Evolutionary conservation across 306 rosid genomes (phyloP).

Genomic region (Lathyrus sativus): DNA sequence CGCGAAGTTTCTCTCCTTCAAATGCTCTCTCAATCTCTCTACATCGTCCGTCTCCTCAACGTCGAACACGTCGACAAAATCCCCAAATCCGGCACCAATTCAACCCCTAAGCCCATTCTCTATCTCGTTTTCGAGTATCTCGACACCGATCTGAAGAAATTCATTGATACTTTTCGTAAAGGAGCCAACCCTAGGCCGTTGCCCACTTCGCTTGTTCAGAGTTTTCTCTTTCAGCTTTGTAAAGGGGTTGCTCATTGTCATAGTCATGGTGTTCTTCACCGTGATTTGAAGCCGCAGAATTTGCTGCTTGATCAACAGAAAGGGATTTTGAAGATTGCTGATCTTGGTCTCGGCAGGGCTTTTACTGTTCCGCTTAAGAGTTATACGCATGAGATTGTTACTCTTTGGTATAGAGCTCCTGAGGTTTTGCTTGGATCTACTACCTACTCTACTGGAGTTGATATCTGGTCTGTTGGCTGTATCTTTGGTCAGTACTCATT

Average conservation of each 20-base stretch:
- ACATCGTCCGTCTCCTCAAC: slow-evolving; percentile 79
- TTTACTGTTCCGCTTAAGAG: slow-evolving; percentile 95
- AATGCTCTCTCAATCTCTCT: slow-evolving; percentile 87
- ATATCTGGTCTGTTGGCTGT: slow-evolving; percentile 98
- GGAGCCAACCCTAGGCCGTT: slow-evolving; percentile 62
- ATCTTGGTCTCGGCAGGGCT: slow-evolving; percentile 86
- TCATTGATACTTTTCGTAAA: slow-evolving; percentile 82
- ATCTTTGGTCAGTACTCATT: slow-evolving; percentile 54
- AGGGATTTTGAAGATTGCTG: slow-evolving; percentile 87
- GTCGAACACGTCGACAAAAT: slow-evolving; percentile 69
- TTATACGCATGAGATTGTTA: slow-evolving; percentile 93
- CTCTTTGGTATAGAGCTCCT: slow-evolving; percentile 96
- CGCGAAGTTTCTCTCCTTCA: slow-evolving; percentile 91
- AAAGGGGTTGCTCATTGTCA: slow-evolving; percentile 97
- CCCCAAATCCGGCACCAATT: neutral
- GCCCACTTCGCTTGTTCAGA: slow-evolving; percentile 56
- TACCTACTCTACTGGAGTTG: slow-evolving; percentile 90
- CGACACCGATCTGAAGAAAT: slow-evolving; percentile 92
- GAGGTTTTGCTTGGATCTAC: slow-evolving; percentile 90
- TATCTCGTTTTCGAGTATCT: slow-evolving; percentile 90
- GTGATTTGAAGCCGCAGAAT: slow-evolving; percentile 92
- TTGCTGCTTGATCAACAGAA: slow-evolving; percentile 73
- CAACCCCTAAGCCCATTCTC: slow-evolving; percentile 63
- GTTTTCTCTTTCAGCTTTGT: slow-evolving; percentile 86
- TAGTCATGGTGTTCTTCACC: slow-evolving; percentile 90